Evolutionary conservation across 2,329 filamentous ascomycete species (phyloP), one percentile per base, ranked within the genome.

Genomic region (Dactylellina parvicollis): DNA sequence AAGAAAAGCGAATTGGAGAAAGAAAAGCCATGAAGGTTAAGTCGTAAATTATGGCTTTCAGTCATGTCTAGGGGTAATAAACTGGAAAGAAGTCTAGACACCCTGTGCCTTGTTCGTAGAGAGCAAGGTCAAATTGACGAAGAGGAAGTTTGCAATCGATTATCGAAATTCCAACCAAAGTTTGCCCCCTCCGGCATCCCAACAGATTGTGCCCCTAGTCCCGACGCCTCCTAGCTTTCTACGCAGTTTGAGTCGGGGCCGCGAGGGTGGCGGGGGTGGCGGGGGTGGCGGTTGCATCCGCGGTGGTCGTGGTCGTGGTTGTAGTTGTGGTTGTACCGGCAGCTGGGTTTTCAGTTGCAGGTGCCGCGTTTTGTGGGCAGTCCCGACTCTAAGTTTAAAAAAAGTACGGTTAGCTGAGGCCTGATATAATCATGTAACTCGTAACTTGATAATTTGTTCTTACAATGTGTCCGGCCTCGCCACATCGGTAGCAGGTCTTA

Each of bases 401-500:
- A 40, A 14, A 4, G 14, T 12, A 40, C 16, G 22, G 20, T 30
- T 10, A 42, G 26, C 26, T 30, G 1, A 3, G 12, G n/a, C 55
- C 12, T n/a, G 30, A 8, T 16, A 16, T 10, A 8, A 60, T 16
- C 24, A 64, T 34, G n/a, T 22, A 32, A 12, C n/a, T 10, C 7
- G 42, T 12, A 18, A 9, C 24, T 34, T 24, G 42, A n/a, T 24
- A 28, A 26, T 28, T 9, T 32, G 65, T 50, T 66, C 69, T 73
- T 69, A 74, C 70, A n/a, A 74, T 74, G 83, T 98, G 94, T 59
- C 95, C 95, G 69, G 92, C 88, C 84, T 97, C 91, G 77, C 94
- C 92, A 81, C 95, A 99, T 82, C 93, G 90, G 85, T 99, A 99
- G 88, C 95, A 99, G 76, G 93, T 96, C 88, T 98, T 99, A 80